Evolutionary conservation across 495 filamentous ascomycete genomes (phyloP).

Genomic region (Margaritispora aquatica): DNA sequence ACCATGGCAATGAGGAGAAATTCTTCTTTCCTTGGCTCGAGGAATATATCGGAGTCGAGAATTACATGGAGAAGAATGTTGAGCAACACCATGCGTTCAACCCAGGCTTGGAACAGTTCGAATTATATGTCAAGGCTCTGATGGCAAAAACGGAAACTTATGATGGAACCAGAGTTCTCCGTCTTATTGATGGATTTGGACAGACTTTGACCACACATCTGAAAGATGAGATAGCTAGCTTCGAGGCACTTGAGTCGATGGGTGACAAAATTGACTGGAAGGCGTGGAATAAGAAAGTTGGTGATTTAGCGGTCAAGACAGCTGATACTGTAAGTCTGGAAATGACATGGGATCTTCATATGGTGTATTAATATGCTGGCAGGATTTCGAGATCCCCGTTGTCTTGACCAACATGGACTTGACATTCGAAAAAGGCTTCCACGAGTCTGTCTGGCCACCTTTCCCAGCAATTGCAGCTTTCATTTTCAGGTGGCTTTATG

Average conservation of each 20-base stretch:
- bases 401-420: constrained; percentile 35
- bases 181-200: constrained; percentile 37
- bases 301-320: constrained; percentile 15
- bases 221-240: constrained; percentile 33
- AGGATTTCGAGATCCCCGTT: constrained; percentile 21
- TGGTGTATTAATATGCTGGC: no score
- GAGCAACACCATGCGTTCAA: constrained; percentile 31
- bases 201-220: constrained; percentile 31
- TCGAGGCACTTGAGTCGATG: constrained; percentile 23
- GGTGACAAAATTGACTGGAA: constrained; percentile 25
- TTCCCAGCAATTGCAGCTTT: constrained; percentile 24
- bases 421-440: constrained; percentile 30
- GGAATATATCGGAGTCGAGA: constrained; percentile 14
- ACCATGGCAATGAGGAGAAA: constrained; percentile 30
- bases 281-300: constrained; percentile 13
- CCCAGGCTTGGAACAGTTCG: constrained; percentile 25
- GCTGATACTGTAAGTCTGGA: constrained; percentile 11
- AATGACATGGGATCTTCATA: neutral
- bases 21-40: constrained; percentile 30
- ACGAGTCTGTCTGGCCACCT: constrained; percentile 29
- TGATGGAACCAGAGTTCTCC: constrained; percentile 26
- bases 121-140: constrained; percentile 16
- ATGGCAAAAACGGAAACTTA: constrained; percentile 14
- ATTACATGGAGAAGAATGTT: constrained; percentile 22
- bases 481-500: constrained; percentile 19